A percentile compares a stretch with the other conserved stretches of the same genome.
Conservation (phyloP, 495 filamentous ascomycete genomes). For the Aspergillus egyptiacus region DNA sequence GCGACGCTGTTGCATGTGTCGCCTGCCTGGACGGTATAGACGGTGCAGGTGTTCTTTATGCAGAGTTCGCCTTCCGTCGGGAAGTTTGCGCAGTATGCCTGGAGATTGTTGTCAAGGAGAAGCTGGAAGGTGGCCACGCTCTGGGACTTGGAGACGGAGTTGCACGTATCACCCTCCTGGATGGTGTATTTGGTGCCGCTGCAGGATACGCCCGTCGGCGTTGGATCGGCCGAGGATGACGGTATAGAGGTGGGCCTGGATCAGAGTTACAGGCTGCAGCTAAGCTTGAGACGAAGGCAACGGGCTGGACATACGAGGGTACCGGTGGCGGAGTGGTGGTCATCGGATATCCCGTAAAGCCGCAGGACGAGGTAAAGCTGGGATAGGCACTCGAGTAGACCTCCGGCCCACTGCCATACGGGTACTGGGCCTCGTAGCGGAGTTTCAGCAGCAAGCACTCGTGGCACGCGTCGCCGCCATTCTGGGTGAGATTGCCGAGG, state of each 20-base stretch:
- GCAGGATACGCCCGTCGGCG: not conserved
- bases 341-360: conserved; percentile 1
- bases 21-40: conserved; percentile 4
- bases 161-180: not conserved
- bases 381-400: not conserved
- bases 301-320: not conserved
- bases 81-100: not conserved
- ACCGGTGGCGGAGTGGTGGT: not conserved
- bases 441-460: conserved; percentile 2
- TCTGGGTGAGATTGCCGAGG: conserved; percentile 1
- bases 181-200: conserved; percentile 1
- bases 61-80: not conserved
- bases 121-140: not conserved
- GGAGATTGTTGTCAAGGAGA: not conserved
- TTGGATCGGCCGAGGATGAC: not conserved
- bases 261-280: no score
- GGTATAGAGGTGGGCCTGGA: no score
- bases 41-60: not conserved
- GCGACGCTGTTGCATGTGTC: conserved; percentile 23
- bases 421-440: not conserved
- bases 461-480: not conserved
- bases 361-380: conserved; percentile 3
- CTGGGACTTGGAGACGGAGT: not conserved
- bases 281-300: not conserved
- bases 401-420: conserved; percentile 1